A percentile compares a stretch with the other conserved stretches of the same genome.
Conservation (phyloP, 768 basidiomycete species). For the Amanita fuliginea region DNA sequence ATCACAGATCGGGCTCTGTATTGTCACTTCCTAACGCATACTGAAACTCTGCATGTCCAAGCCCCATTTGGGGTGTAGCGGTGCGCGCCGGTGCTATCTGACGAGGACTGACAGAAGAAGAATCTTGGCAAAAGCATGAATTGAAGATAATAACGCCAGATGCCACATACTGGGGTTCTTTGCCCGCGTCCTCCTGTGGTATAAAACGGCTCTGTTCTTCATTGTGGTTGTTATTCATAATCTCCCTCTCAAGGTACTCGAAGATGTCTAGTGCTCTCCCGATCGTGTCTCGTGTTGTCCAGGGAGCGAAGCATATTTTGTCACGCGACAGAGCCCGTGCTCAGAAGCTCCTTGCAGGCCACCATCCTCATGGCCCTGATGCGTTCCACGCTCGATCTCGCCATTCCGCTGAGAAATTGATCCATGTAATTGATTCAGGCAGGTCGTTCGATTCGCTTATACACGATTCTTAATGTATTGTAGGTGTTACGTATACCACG, state of each 20-base stretch:
- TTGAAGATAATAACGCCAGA: neutral
- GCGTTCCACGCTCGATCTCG: too few species aligned
- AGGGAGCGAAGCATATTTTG: conserved; percentile 37
- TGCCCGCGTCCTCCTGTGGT: neutral
- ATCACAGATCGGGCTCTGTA: too few species aligned
- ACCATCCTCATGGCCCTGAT: conserved; percentile 42
- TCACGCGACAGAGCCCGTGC: conserved; percentile 44
- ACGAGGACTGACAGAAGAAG: neutral
- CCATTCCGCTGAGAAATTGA: conserved; percentile 15
- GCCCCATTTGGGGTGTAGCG: neutral
- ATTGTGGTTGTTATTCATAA: neutral
- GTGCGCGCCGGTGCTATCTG: too few species aligned
- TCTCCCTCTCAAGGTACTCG: neutral
- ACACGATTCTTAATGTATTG: neutral
- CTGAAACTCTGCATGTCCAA: neutral
- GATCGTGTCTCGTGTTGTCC: conserved; percentile 32
- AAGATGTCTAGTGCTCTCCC: conserved; percentile 29
- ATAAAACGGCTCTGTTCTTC: neutral
- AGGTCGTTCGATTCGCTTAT: conserved; percentile 3
- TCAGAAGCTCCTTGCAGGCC: conserved; percentile 40
- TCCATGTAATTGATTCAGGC: conserved; percentile 50
- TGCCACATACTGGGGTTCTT: neutral
- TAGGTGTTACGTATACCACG: conserved; percentile 39
- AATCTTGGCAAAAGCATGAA: neutral
- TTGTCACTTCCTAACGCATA: too few species aligned